phyloP scores from a whole-genome alignment of 305 asterid species.

The Solanum hybrid region DNA sequence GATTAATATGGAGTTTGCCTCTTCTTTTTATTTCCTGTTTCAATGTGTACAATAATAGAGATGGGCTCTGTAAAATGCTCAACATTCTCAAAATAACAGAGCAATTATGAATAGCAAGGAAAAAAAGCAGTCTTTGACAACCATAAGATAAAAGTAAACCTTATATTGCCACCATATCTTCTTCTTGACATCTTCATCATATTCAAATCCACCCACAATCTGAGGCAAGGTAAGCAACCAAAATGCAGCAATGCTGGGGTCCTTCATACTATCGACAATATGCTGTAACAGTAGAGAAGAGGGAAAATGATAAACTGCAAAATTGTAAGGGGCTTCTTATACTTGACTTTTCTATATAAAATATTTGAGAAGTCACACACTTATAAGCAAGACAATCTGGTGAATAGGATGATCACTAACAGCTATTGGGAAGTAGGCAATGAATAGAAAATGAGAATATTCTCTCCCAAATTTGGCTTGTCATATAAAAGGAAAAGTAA shows the following conservation, averaged over 20 bases:
- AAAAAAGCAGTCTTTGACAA: not conserved
- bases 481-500: not conserved
- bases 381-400: not conserved
- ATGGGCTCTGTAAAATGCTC: not conserved
- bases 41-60: not conserved
- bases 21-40: not conserved
- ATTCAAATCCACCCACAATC: slow-evolving; percentile 79
- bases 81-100: not conserved
- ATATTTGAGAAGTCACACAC: not conserved
- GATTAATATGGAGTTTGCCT: not conserved
- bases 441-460: not conserved
- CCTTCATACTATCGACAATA: slow-evolving; percentile 85
- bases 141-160: slow-evolving; percentile 29
- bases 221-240: slow-evolving; percentile 95
- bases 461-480: not conserved
- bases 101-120: not conserved
- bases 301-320: not conserved
- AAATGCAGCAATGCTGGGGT: slow-evolving; percentile 95
- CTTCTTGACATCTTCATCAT: slow-evolving; percentile 86
- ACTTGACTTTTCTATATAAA: not conserved
- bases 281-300: slow-evolving; percentile 54
- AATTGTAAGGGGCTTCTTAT: not conserved
- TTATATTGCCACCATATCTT: slow-evolving; percentile 96
- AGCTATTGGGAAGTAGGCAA: not conserved
- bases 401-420: not conserved